Evolutionary conservation across 257 asterid species (phyloP), one percentile per base, ranked within the genome.

Genomic region (Ligustrum vulgare): DNA sequence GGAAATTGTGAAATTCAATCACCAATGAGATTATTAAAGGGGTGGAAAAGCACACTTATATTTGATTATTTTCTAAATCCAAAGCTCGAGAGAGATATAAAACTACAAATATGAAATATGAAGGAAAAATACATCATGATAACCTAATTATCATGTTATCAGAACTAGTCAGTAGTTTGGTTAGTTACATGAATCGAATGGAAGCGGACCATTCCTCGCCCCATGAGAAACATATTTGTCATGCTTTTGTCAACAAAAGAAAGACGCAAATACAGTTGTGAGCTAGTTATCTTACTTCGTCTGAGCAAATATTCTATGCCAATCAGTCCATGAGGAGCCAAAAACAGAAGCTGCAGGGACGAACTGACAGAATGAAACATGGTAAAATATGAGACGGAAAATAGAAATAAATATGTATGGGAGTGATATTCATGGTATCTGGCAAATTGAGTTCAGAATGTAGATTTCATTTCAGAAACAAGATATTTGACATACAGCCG

Each of bases 301-400:
- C 32, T 75, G 91, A 76, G 97, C 94, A 79, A 87, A 91, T 82
- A 95, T 72, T 70, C 91, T 86, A 71, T 76, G 93, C 98, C 99
- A 95, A 76, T 95, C 92, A 75, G 77, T 78, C 98, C 94, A 93
- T 16, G 97, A 89, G 51, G 90, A 82, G 75, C 97, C 98, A 80
- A 78, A 95, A 65, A 91, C 91, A 78, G 91, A 84, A 82, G 96
- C 96, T 54, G 94, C 93, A 0, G 98, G 99, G 67, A 85, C 98
- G 85, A 90, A 87, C 99, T 92, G 96, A 82, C 73, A 76, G 64
- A 74, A 62, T 22, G 41, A 64, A 79, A 37, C 49, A 54, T 64
- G 64, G 78, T 41, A 41, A 70, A 76, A 58, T 72, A 81, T 54
- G 35, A 68, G 79, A 74, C 72, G n/a, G 5, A 8, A 22, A 58